phyloP scores from a whole-genome alignment of 1,284 basidiomycete genomes.

The Pisolithus thermaeus region DNA sequence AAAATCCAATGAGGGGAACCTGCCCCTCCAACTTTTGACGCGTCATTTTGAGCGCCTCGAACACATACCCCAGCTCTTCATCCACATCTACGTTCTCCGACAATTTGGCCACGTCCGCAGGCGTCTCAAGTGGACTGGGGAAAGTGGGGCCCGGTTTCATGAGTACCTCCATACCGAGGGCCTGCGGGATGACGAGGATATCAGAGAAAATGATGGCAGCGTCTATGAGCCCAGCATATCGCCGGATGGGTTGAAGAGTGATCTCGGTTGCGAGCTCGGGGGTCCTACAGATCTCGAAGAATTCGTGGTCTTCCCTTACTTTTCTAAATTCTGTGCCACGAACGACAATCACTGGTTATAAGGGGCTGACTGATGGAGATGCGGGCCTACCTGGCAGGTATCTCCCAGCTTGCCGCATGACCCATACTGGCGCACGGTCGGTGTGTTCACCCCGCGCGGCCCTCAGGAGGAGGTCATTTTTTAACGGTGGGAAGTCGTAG shows the following conservation, averaged over 20 bases:
- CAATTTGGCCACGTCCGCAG: conserved; percentile 66
- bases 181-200: conserved; percentile 94
- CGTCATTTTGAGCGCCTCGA: conserved; percentile 82
- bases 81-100: conserved; percentile 65
- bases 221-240: conserved; percentile 81
- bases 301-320: conserved; percentile 78
- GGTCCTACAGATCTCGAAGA: conserved; percentile 90
- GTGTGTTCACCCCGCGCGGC: conserved; percentile 87
- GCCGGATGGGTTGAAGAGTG: conserved; percentile 87
- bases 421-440: conserved; percentile 94
- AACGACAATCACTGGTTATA: background rate
- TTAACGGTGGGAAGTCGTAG: conserved; percentile 62
- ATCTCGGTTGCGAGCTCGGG: conserved; percentile 81
- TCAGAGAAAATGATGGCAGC: conserved; percentile 96
- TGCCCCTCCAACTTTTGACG: conserved; percentile 73
- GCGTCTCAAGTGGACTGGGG: conserved; percentile 75
- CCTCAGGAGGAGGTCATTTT: conserved; percentile 86
- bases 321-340: conserved; percentile 73
- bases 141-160: conserved; percentile 92
- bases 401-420: conserved; percentile 97
- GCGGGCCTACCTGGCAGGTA: conserved; percentile 79
- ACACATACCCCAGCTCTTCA: conserved; percentile 85
- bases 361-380: background rate
- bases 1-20: conserved; percentile 93
- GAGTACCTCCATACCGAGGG: conserved; percentile 89